Evolutionary conservation across 352 stramenopile genomes (phyloP).

Genomic region (Blastocystis sp.): DNA sequence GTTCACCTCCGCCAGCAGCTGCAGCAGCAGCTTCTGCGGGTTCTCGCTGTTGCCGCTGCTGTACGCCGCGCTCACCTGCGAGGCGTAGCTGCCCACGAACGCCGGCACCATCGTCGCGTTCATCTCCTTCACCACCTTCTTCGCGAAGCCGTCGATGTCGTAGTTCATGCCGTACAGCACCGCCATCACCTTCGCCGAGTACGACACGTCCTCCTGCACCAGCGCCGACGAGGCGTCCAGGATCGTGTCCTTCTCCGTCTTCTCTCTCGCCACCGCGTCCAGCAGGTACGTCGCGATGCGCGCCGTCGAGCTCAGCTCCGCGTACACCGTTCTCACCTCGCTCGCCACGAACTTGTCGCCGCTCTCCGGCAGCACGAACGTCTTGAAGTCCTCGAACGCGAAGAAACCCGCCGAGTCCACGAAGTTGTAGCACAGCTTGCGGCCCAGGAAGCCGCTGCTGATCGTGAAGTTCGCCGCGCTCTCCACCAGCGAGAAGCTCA

Average conservation of each 20-base stretch:
- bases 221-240: background rate
- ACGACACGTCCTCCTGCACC: conserved; percentile 17
- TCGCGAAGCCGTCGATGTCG: conserved; percentile 39
- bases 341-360: background rate
- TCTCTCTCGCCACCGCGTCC: background rate
- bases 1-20: background rate
- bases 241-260: conserved; percentile 7
- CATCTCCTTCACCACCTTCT: conserved; percentile 8
- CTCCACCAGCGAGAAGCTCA: conserved; percentile 48
- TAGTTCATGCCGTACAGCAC: conserved; percentile 57
- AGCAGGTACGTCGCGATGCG: conserved; percentile 30
- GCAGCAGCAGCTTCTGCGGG: conserved; percentile 59
- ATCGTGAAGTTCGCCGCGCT: conserved; percentile 27
- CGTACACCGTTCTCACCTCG: conserved; percentile 33
- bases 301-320: background rate
- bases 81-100: conserved; percentile 57
- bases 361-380: background rate
- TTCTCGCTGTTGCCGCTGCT: background rate
- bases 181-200: conserved; percentile 35
- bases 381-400: conserved; percentile 14
- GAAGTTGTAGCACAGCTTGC: conserved; percentile 69
- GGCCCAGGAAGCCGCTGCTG: conserved; percentile 13
- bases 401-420: conserved; percentile 51
- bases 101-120: background rate
- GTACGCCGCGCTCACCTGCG: conserved; percentile 45